Base-by-base conservation (phyloP, 2,329 filamentous ascomycete genomes). In the Thelonectria olida region DNA sequence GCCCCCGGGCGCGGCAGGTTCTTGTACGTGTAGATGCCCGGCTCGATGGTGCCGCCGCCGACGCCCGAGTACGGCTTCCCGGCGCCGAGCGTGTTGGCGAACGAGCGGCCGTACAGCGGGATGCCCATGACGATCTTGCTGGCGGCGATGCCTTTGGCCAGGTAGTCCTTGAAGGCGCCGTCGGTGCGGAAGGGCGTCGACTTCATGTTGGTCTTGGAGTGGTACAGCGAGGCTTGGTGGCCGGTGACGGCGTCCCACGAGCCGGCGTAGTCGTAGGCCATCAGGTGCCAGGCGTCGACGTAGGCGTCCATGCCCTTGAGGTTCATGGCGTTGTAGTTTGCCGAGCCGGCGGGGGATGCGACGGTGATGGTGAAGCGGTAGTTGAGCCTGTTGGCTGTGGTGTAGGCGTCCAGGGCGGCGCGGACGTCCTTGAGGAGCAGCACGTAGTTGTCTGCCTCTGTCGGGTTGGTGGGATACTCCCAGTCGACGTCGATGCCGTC, bases 81-180 rank as follows among this genome's bases (percentile, higher is more conserved):
- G 1, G 90, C 82, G 0, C 92, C 92, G 5, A 82, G 76, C 0
- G 92, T 95, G 44, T 85, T 80, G 51, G 83, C 79, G 71, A 96
- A 96, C 0, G 89, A 84, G n/a, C 92, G 88, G 1, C 92, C 92
- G 72, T 95, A 96, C 1, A 96, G 81, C 0, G 92, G 91, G 79
- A 95, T 85, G 1, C 92, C 92, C 28, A 96, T 77, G 7, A 92
- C 84, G 51, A 96, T 86, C 77, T 94, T 95, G 50, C 78, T 73
- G 0, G 86, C 65, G 0, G 82, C 68, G 8, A 96, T 82, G 8
- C 88, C 88, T 12, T 82, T 79, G 4, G 79, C 72, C 10, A 86
- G 76, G 57, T 78, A 78, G 41, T 72, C 85, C 8, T 80, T 73
- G 23, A 96, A 79, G 4, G 91, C 91, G 34, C 81, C 78, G 50